phyloP scores from a whole-genome alignment of 1,284 basidiomycete genomes.

The Amylostereum areolatum region DNA sequence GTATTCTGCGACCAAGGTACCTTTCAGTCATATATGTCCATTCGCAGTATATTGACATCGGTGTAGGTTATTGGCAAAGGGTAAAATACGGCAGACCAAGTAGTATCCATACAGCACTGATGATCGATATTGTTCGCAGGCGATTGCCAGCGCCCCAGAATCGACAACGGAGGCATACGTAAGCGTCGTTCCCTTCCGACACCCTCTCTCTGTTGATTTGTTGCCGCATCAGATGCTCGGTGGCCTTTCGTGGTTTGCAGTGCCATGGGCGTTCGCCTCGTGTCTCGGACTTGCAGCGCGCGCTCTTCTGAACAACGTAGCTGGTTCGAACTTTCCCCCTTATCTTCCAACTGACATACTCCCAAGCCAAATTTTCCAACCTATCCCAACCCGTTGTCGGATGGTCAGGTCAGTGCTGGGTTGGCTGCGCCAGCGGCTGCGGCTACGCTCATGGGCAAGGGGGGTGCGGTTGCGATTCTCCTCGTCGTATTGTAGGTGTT shows the following conservation, averaged over 20 bases:
- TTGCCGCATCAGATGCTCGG: constrained; percentile 46
- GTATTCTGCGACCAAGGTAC: constrained; percentile 46
- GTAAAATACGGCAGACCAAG: no score
- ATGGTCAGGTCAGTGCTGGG: constrained; percentile 43
- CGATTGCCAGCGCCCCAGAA: constrained; percentile 41
- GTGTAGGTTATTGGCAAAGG: constrained; percentile 43
- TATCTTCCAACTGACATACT: not conserved
- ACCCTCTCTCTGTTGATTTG: not conserved
- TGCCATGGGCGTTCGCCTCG: constrained; percentile 54
- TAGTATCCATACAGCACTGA: no score
- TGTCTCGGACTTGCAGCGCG: constrained; percentile 50
- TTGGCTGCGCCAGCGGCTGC: constrained; percentile 50
- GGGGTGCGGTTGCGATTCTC: constrained; percentile 44
- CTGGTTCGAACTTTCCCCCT: not conserved
- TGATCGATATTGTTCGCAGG: constrained; percentile 29
- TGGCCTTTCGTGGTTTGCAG: constrained; percentile 57
- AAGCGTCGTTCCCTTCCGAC: constrained; percentile 7
- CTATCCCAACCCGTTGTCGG: constrained; percentile 43
- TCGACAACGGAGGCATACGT: constrained; percentile 47
- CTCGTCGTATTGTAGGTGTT: constrained; percentile 45
- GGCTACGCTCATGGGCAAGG: constrained; percentile 43
- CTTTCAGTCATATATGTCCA: not conserved
- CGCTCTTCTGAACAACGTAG: constrained; percentile 39
- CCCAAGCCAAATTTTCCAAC: constrained; percentile 44
- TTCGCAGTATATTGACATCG: not conserved